These are phyloP conservation scores for Asterophora parasitica DNA, from an alignment of 768 basidiomycete species.

Conservation along the genomic window DNA sequence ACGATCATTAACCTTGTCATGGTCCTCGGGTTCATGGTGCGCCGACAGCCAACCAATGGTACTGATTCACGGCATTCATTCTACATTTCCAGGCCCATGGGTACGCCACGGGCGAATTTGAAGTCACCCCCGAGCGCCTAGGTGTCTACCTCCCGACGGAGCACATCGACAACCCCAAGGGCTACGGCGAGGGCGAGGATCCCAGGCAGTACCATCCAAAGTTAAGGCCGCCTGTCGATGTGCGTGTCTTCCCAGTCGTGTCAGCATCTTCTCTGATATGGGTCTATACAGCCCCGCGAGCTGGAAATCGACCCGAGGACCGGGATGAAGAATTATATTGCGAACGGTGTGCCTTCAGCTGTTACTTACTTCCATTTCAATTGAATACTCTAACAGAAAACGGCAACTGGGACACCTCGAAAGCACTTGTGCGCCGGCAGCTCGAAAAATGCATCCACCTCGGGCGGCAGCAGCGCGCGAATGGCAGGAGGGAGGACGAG, in stretches of 20 bases:
- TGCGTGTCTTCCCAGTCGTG: conserved; percentile 29
- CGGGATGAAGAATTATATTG: conserved; percentile 96
- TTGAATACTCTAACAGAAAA: conserved; percentile 49
- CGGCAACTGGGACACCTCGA: conserved; percentile 86
- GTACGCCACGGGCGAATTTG: conserved; percentile 80
- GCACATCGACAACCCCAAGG: conserved; percentile 92
- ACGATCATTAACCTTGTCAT: conserved; percentile 87
- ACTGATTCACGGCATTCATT: too few relatives aligned
- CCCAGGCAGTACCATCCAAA: conserved; percentile 70
- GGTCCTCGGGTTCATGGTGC: conserved; percentile 85
- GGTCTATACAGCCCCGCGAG: conserved; percentile 55
- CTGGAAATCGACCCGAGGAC: conserved; percentile 79
- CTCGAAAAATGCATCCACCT: conserved; percentile 76
- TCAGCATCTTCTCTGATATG: too few relatives aligned
- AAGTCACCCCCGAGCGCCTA: conserved; percentile 78
- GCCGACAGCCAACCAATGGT: too few relatives aligned
- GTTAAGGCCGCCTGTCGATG: conserved; percentile 80
- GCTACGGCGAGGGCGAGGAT: conserved; percentile 83
- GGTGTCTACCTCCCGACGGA: conserved; percentile 85
- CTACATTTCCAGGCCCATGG: conserved; percentile 55
- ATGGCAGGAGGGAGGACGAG: conserved; percentile 58
- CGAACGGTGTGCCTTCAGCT: conserved; percentile 48
- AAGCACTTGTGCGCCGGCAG: conserved; percentile 66
- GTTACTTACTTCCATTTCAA: not conserved
- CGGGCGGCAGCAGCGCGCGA: conserved; percentile 59